Percentiles rank a stretch among this genome's conserved stretches.
These are phyloP conservation scores for Monilinia fructicola DNA, from an alignment of 2,329 filamentous ascomycete species.

Conservation along the genomic window DNA sequence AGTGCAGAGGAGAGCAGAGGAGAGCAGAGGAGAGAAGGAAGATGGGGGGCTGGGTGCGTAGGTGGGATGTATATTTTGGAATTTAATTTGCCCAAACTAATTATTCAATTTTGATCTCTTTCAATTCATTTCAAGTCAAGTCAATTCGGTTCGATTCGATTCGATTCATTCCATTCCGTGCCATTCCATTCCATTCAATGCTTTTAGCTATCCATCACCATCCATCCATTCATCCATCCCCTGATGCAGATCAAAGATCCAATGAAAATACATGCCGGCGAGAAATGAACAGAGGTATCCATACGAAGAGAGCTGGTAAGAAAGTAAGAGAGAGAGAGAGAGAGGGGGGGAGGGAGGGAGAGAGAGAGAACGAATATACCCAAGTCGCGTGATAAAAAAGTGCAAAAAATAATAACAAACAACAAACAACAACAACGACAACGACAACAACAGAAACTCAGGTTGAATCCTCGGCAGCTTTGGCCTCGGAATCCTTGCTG, in stretches of 20 bases:
- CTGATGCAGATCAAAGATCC: neutral
- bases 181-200: neutral
- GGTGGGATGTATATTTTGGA: too few relatives aligned
- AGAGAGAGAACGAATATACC: neutral
- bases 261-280: neutral
- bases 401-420: too few relatives aligned
- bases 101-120: too few relatives aligned
- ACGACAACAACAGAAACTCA: too few relatives aligned
- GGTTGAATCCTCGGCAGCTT: slow-evolving; percentile 10
- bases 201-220: neutral
- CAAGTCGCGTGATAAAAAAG: neutral
- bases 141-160: neutral
- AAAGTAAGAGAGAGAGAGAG: too few relatives aligned
- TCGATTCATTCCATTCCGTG: neutral
- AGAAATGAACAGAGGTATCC: neutral
- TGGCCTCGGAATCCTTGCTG: slow-evolving; percentile 31
- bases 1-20: too few relatives aligned
- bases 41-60: too few relatives aligned
- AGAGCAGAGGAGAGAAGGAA: too few relatives aligned
- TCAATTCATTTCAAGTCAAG: neutral
- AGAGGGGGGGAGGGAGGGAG: too few relatives aligned
- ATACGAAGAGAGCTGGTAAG: neutral
- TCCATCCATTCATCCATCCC: too few relatives aligned
- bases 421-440: too few relatives aligned
- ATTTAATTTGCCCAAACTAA: too few relatives aligned